These are phyloP conservation scores for Spencermartinsiella ligniputridi DNA, from an alignment of 1,139 yeast species.

Conservation along the genomic window DNA sequence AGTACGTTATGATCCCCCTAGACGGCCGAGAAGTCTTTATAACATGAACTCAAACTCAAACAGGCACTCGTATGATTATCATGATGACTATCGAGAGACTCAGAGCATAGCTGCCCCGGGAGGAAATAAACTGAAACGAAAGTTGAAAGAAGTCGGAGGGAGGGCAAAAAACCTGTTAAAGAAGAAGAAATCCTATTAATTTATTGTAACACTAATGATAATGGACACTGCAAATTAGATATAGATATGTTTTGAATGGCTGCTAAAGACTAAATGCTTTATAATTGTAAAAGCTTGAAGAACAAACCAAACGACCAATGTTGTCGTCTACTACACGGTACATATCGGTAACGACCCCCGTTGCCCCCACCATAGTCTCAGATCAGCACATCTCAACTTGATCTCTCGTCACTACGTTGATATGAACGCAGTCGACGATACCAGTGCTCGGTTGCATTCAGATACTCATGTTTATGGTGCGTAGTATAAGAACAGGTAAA, in stretches of 20 bases:
- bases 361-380: no score
- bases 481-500: slow-evolving; percentile 6
- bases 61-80: not conserved
- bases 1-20: not conserved
- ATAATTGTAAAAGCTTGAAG: no score
- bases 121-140: slow-evolving; percentile 1
- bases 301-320: no score
- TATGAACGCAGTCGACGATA: slow-evolving; percentile 40
- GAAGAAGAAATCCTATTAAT: no score
- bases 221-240: no score
- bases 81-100: not conserved
- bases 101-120: not conserved
- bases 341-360: no score
- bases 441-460: slow-evolving; percentile 19
- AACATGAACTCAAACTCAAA: not conserved
- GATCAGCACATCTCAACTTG: no score
- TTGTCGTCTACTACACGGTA: no score
- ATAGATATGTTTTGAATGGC: no score
- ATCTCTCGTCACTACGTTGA: no score
- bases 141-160: not conserved
- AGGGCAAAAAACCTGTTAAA: not conserved
- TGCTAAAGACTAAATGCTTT: no score
- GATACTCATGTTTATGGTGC: slow-evolving; percentile 6
- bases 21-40: not conserved
- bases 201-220: no score